These are phyloP conservation scores for Gryganskiella cystojenkinii DNA, from an alignment of 192 early-diverging fungal species.

Conservation along the genomic window DNA sequence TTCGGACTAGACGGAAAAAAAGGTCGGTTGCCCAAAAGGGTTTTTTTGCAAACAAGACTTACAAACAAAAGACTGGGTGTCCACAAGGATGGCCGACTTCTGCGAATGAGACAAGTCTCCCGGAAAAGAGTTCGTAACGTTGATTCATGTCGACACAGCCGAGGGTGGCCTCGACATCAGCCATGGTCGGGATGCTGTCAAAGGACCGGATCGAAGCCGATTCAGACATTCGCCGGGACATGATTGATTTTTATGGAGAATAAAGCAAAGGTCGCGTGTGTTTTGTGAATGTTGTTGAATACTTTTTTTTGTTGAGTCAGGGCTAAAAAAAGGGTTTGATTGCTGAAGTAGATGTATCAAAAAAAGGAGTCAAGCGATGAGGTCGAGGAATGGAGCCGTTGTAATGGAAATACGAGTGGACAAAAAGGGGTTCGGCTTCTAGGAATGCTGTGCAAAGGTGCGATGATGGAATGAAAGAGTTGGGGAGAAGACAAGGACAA, in stretches of 20 bases:
- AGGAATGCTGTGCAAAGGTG: too few species aligned
- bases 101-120: slow-evolving; percentile 52
- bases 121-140: slow-evolving; percentile 51
- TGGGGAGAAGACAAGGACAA: too few species aligned
- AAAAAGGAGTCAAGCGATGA: neutral
- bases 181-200: slow-evolving; percentile 54
- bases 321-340: neutral
- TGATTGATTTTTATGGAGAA: neutral
- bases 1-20: too few species aligned
- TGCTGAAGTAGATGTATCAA: neutral
- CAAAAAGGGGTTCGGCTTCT: too few species aligned
- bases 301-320: neutral
- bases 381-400: neutral
- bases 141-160: slow-evolving; percentile 54
- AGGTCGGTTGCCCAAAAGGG: neutral
- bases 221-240: slow-evolving; percentile 55
- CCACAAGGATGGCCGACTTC: slow-evolving; percentile 57
- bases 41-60: slow-evolving; percentile 8
- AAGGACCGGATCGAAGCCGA: slow-evolving; percentile 44
- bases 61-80: slow-evolving; percentile 57
- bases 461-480: too few species aligned
- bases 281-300: neutral
- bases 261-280: neutral
- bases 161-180: slow-evolving; percentile 50
- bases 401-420: too few species aligned